phyloP scores from a whole-genome alignment of 345 rosid genomes.

The Punica granatum region DNA sequence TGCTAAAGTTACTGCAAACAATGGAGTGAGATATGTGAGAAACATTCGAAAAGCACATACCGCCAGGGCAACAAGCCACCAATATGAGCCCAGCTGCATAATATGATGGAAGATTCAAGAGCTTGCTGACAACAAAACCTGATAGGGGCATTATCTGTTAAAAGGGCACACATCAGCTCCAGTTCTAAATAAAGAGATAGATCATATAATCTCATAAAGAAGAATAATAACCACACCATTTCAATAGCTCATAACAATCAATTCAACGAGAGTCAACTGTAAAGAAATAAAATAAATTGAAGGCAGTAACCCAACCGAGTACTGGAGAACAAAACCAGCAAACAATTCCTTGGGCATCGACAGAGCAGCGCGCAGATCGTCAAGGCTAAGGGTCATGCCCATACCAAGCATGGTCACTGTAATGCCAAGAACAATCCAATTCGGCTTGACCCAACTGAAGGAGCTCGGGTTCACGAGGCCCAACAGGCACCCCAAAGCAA shows the following conservation, averaged over 20 bases:
- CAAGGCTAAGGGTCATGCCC: constrained; percentile 89
- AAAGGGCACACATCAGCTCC: background rate
- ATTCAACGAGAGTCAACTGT: background rate
- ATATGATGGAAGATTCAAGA: constrained; percentile 71
- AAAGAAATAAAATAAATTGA: background rate
- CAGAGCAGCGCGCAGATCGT: constrained; percentile 72
- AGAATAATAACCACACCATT: no score
- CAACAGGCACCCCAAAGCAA: constrained; percentile 64
- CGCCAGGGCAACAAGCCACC: constrained; percentile 94
- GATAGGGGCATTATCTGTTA: constrained; percentile 88
- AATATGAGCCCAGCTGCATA: constrained; percentile 92
- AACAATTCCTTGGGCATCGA: constrained; percentile 81
- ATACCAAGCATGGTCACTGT: constrained; percentile 88
- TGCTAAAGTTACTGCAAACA: background rate
- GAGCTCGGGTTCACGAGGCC: constrained; percentile 58
- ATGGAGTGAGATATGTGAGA: background rate
- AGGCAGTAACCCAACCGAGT: constrained; percentile 9
- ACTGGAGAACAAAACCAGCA: constrained; percentile 70
- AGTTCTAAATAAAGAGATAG: no score
- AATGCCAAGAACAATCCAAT: constrained; percentile 52
- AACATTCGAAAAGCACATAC: constrained; percentile 26
- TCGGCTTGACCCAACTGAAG: constrained; percentile 75
- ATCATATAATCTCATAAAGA: background rate
- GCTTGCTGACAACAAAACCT: constrained; percentile 69
- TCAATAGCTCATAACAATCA: background rate